A percentile compares a stretch with the other conserved stretches of the same genome.
Evolutionary conservation across 2,329 filamentous ascomycete species (phyloP).

Genomic region (Cordyceps cateniannulata): DNA sequence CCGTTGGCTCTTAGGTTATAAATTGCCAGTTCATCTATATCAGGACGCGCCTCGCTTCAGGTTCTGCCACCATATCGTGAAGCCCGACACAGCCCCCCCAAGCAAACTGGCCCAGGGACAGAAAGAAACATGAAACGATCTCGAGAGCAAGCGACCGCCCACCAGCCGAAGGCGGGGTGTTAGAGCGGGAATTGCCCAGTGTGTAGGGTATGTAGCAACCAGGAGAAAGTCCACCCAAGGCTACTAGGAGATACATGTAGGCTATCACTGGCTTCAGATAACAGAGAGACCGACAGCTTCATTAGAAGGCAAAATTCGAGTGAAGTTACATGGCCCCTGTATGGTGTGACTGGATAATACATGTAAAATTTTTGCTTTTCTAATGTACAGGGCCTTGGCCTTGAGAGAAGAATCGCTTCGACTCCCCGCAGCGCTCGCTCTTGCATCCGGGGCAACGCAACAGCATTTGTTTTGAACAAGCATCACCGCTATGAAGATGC

Average conservation of each 20-base stretch:
- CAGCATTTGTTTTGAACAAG: conserved; percentile 78
- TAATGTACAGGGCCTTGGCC: conserved; percentile 7
- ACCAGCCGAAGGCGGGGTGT: no score
- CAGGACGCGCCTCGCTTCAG: no score
- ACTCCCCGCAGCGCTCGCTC: conserved; percentile 79
- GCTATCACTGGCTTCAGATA: neutral
- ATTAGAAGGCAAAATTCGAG: neutral
- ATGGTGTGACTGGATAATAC: neutral
- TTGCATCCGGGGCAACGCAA: conserved; percentile 89
- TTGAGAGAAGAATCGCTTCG: conserved; percentile 58
- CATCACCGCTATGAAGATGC: conserved; percentile 63
- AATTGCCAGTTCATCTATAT: no score
- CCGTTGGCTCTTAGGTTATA: no score
- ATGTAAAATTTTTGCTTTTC: neutral
- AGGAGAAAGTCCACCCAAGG: no score
- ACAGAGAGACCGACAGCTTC: neutral
- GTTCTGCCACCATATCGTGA: no score
- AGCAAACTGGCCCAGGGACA: no score
- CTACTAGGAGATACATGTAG: no score
- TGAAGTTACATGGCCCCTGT: neutral
- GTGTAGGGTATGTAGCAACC: neutral
- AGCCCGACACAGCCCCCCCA: no score
- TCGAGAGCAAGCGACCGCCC: neutral
- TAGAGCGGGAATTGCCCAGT: no score
- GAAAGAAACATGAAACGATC: no score